These are phyloP conservation scores for Plasmodium adleri DNA, from an alignment of 169 alveolate species.

Conservation along the genomic window DNA sequence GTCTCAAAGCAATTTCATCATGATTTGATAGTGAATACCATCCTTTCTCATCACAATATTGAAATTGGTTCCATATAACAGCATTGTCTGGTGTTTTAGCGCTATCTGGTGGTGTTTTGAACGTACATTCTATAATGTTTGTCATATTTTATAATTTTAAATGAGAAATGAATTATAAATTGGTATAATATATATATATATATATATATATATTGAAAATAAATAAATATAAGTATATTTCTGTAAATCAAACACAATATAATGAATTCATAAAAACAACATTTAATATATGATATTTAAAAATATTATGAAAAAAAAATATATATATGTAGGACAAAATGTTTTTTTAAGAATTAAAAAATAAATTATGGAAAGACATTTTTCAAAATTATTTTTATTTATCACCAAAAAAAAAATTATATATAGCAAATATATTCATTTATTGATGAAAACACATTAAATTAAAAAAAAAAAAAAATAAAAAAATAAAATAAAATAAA, in stretches of 20 bases:
- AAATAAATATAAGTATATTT: not conserved
- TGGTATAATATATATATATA: not conserved
- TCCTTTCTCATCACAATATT: conserved; percentile 78
- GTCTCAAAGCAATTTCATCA: conserved; percentile 78
- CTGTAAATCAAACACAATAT: not conserved
- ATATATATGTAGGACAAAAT: not conserved
- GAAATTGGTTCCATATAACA: conserved; percentile 71
- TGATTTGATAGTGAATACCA: conserved; percentile 82
- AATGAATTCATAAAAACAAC: not conserved
- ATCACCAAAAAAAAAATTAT: not conserved
- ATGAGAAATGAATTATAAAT: conserved; percentile 9
- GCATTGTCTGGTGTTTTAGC: conserved; percentile 71
- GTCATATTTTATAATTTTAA: conserved; percentile 24
- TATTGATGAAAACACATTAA: not conserved
- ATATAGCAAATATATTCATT: not conserved
- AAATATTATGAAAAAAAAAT: conserved; percentile 2
- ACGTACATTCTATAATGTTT: conserved; percentile 72
- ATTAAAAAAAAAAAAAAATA: not conserved
- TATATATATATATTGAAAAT: conserved; percentile 6
- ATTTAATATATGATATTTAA: not conserved
- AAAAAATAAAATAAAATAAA: not conserved
- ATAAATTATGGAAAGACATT: not conserved
- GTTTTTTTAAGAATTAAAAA: not conserved
- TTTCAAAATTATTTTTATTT: not conserved
- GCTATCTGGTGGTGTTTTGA: conserved; percentile 58